These are phyloP conservation scores for Trypethelium eluteriae DNA, from an alignment of 495 filamentous ascomycete species.

Conservation along the genomic window DNA sequence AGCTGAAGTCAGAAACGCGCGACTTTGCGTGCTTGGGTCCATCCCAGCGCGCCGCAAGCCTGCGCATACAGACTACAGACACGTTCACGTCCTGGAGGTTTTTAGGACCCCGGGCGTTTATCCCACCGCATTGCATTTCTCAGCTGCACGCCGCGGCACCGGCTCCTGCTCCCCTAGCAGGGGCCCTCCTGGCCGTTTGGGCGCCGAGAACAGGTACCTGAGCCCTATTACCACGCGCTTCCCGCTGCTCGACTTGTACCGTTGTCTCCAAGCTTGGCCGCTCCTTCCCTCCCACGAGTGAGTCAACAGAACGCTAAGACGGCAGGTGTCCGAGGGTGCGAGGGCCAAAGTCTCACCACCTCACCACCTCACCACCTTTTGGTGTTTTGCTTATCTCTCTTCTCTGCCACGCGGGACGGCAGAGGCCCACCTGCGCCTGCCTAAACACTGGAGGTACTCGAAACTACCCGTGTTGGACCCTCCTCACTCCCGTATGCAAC, in stretches of 20 bases:
- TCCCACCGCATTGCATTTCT: neutral
- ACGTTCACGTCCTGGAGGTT: neutral
- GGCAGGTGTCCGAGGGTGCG: too few species aligned
- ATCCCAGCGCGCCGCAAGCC: neutral
- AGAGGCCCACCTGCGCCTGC: neutral
- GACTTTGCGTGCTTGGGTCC: neutral
- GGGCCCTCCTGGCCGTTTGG: neutral
- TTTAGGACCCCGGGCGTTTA: neutral
- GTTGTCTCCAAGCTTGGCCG: neutral
- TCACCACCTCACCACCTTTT: neutral
- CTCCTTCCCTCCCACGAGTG: neutral
- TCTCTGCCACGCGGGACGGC: neutral
- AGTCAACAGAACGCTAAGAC: neutral
- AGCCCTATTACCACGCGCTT: neutral
- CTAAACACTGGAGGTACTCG: neutral
- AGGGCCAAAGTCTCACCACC: neutral
- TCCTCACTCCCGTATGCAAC: neutral
- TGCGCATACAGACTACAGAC: neutral
- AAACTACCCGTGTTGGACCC: neutral
- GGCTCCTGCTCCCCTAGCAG: neutral
- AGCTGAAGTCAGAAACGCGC: constrained; percentile 10
- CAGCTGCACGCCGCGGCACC: constrained; percentile 5
- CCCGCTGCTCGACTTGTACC: neutral
- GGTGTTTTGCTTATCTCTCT: neutral
- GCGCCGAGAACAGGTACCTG: constrained; percentile 8